Evolutionary conservation across 352 stramenopile species (phyloP), one percentile per base, ranked within the genome.

Genomic region (Globisporangium nodosum): DNA sequence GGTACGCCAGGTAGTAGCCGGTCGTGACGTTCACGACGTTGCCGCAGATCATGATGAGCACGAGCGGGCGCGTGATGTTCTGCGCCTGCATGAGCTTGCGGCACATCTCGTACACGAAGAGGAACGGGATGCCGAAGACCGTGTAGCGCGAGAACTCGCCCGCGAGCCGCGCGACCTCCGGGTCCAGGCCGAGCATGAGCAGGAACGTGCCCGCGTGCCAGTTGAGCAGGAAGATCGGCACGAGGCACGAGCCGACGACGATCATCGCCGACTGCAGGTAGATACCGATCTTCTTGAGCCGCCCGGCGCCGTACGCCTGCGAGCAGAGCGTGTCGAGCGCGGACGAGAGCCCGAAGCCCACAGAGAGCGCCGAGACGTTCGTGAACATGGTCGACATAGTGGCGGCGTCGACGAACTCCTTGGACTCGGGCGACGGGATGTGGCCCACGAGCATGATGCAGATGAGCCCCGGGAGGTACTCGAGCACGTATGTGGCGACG

Each of bases 331-430:
- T 82, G 50, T 78, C 67, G 33, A 53, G 37, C 15, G 49, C 49
- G 15, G 49, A 53, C 49, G 49, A 53, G 9, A 77, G 48, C n/a
- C 79, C 79, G 48, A 90, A 74, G 7, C 76, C 78, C 13, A 88
- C 72, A 3, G 82, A 74, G 46, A 87, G 71, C 9, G 68, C 73
- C 7, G 79, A 70, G 7, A 92, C 69, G 53, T 90, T 90, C n/a
- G 66, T 83, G 40, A 87, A 87, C 78, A 89, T 87, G 4, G 67
- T 83, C 9, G 81, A 85, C 2, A 89, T 62, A n/a, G 76, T 83
- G 21, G 78, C 78, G 47, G 78, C 78, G 48, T 88, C 81, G 35
- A 91, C 76, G 51, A 72, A 85, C 64, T 87, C 69, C 60, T 89
- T 78, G 2, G 68, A 78, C 15, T 72, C 24, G 0, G 69, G 60